phyloP scores from a whole-genome alignment of 805 yeast species.

The Candida taoyuanica region DNA sequence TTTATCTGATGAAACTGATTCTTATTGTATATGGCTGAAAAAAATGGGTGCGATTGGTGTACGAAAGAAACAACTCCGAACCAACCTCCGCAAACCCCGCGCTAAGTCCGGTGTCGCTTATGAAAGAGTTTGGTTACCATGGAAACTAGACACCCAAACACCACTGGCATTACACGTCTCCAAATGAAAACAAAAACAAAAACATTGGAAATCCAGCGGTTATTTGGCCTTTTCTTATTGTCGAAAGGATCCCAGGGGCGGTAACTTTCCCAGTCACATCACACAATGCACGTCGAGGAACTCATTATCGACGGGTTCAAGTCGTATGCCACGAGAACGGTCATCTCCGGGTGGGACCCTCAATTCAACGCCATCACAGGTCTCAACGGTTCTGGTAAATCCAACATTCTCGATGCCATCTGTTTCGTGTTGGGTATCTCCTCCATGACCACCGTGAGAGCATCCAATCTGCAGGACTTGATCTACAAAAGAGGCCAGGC shows the following conservation, averaged over 20 bases:
- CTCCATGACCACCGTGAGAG: conserved; percentile 91
- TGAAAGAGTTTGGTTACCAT: no score
- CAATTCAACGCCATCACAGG: conserved; percentile 98
- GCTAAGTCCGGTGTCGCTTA: background rate
- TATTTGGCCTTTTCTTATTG: no score
- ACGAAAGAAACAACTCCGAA: no score
- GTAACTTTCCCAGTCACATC: background rate
- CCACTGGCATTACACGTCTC: no score
- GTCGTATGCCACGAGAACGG: conserved; percentile 95
- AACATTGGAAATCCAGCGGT: no score
- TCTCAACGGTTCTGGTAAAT: conserved; percentile 94
- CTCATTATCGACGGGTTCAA: conserved; percentile 96
- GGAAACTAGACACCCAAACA: conserved; percentile 8
- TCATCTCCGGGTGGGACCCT: conserved; percentile 90
- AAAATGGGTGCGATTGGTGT: no score
- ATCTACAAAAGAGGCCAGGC: conserved; percentile 98
- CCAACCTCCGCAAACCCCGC: background rate
- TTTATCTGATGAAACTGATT: no score
- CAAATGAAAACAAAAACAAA: conserved; percentile 17
- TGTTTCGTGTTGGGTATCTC: conserved; percentile 98
- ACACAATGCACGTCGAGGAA: conserved; percentile 64
- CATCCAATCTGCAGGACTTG: conserved; percentile 86
- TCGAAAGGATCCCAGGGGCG: no score
- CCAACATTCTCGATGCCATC: conserved; percentile 93
- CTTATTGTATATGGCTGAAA: no score